These are phyloP conservation scores for Pseudonitzschia delicatissima DNA, from an alignment of 108 stramenopile genomes.

Conservation along the genomic window DNA sequence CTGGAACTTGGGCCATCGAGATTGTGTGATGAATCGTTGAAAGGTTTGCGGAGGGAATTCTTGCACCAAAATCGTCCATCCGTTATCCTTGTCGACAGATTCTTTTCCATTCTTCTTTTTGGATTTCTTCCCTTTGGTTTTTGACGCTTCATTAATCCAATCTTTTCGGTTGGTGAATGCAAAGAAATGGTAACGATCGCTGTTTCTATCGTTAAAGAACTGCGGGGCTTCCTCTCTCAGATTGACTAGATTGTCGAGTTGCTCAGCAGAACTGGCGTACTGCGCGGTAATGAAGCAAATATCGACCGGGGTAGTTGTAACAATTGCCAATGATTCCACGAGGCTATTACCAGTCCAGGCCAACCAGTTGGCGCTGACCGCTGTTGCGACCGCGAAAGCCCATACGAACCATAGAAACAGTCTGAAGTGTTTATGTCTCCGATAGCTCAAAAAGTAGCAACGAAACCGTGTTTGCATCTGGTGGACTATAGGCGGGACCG, in stretches of 20 bases:
- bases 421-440: neutral
- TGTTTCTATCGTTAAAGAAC: conserved; percentile 5
- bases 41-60: conserved; percentile 4
- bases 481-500: neutral
- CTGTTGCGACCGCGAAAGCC: neutral
- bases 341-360: neutral
- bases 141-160: neutral
- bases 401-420: neutral
- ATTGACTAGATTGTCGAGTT: conserved; percentile 9
- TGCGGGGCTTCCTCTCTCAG: conserved; percentile 1
- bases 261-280: conserved; percentile 8
- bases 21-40: conserved; percentile 22
- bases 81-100: neutral
- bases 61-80: conserved; percentile 7
- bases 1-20: conserved; percentile 26
- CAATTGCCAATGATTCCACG: neutral
- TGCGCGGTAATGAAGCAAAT: conserved; percentile 16
- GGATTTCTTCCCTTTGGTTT: neutral
- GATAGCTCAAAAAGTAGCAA: neutral
- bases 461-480: neutral
- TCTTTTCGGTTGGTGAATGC: conserved; percentile 8
- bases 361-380: neutral
- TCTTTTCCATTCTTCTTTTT: neutral
- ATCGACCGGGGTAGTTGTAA: conserved; percentile 1
- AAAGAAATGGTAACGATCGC: conserved; percentile 1